phyloP scores from a whole-genome alignment of 2,329 filamentous ascomycete species.

The Aspergillus arachidicola region DNA sequence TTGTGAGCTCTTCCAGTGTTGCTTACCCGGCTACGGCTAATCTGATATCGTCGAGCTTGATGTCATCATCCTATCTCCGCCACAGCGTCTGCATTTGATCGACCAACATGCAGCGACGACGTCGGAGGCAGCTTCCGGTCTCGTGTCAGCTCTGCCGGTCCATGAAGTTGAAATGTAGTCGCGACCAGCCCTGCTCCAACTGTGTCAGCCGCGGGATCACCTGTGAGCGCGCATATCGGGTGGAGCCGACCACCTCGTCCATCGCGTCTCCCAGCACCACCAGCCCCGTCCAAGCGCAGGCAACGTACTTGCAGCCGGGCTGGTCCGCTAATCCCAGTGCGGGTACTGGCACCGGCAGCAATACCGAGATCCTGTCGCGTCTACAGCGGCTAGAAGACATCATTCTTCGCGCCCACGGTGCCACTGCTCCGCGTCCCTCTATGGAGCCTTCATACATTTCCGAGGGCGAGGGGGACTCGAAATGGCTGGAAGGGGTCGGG shows the following conservation, averaged over 20 bases:
- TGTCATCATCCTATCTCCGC: too few relatives aligned
- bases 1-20: too few relatives aligned
- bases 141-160: slow-evolving; percentile 3
- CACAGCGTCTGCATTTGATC: neutral
- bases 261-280: too few relatives aligned
- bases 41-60: too few relatives aligned
- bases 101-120: neutral
- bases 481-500: neutral
- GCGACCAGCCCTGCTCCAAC: neutral
- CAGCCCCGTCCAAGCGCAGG: too few relatives aligned
- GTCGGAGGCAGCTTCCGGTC: neutral
- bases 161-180: slow-evolving; percentile 1
- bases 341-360: too few relatives aligned
- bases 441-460: neutral
- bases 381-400: slow-evolving; percentile 1
- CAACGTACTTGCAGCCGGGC: too few relatives aligned
- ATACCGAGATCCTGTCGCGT: neutral
- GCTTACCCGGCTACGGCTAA: too few relatives aligned
- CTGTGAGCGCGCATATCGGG: too few relatives aligned
- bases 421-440: neutral
- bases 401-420: neutral
- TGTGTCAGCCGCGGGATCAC: neutral
- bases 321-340: too few relatives aligned
- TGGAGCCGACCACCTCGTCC: too few relatives aligned
- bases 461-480: slow-evolving; percentile 1